Conservation (phyloP, 805 yeast species). For the Brettanomyces anomalus region DNA sequence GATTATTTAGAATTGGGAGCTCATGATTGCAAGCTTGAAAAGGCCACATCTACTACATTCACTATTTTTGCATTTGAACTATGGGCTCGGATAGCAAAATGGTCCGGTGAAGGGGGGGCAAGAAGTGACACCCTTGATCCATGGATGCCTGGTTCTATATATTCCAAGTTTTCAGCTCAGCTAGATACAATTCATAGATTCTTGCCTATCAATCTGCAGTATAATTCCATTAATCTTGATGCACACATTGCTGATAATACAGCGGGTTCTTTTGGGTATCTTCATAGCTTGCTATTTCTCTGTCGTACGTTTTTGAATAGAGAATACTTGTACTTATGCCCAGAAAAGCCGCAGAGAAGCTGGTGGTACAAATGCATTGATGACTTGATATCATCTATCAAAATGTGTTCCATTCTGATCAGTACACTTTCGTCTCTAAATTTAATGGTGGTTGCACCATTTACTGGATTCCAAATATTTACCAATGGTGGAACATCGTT, state of each 20-base stretch:
- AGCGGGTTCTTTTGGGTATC: slow-evolving; percentile 27
- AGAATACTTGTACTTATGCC: slow-evolving; percentile 28
- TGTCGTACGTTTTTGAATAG: slow-evolving; percentile 28
- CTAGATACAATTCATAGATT: slow-evolving; percentile 17
- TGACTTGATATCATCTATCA: slow-evolving; percentile 17
- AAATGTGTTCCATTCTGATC: slow-evolving; percentile 18
- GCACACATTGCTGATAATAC: slow-evolving; percentile 17
- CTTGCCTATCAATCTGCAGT: slow-evolving; percentile 21
- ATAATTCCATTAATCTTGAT: slow-evolving; percentile 18
- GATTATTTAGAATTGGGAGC: slow-evolving; percentile 3
- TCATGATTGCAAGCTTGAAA: slow-evolving; percentile 6
- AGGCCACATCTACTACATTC: slow-evolving; percentile 22
- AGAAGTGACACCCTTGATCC: slow-evolving; percentile 24
- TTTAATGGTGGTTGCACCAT: slow-evolving; percentile 29
- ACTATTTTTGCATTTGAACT: slow-evolving; percentile 27
- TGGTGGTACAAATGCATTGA: slow-evolving; percentile 22
- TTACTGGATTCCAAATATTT: slow-evolving; percentile 30
- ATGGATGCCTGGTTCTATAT: slow-evolving; percentile 23
- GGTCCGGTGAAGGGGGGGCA: slow-evolving; percentile 30
- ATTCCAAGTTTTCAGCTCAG: slow-evolving; percentile 18
- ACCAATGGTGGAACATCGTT: slow-evolving; percentile 28
- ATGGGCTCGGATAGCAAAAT: slow-evolving; percentile 30
- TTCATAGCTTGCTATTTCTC: slow-evolving; percentile 25
- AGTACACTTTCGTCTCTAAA: slow-evolving; percentile 15
- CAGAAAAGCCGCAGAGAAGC: slow-evolving; percentile 22